Base-by-base conservation (phyloP, 495 filamentous ascomycete genomes). In the Podospora didyma region DNA sequence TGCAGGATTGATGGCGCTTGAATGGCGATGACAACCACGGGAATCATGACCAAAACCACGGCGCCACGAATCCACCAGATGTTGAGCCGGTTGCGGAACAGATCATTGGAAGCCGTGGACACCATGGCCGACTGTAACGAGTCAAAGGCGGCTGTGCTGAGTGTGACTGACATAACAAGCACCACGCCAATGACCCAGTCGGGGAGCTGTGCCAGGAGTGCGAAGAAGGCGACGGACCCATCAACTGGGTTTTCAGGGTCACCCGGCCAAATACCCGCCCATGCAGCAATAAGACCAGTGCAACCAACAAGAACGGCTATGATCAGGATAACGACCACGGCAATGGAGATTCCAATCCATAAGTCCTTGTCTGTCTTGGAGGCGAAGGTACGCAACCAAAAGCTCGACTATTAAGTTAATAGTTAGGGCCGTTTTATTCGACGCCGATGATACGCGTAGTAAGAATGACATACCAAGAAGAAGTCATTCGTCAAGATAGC, bases 331-430 rank as follows among this genome's bases (percentile, higher is more conserved):
- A 72, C 79, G 7, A 84, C 66, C 12, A 80, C 78, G 19, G 88
- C 88, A 17, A 87, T 71, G n/a, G 75, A 75, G 31, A 86, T 76
- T 11, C 88, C 88, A 51, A 89, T 75, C 74, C 79, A 82, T n/a
- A 91, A 79, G 60, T 90, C 88, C 55, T 75, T 83, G 72, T 91
- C 88, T 1, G 87, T 87, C 62, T 83, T 86, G 54, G 86, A 85
- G 20, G 88, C 86, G 65, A 91, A 91, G n/a, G 88, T 87, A 48
- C 88, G 85, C 62, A 90, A 82, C 88, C 88, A 91, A 73, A 87
- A 89, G 57, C 81, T 81, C 49, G 86, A 87, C 60, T 68, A 31
- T 46, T 12, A 7, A 23, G 20, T 10, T 16, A 28, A 46, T 22
- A 46, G 41, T 20, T 10, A n/a, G 51, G 19, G 12, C 28, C 11